Conservation (phyloP, 2,329 filamentous ascomycete species). For the Fusarium foetens region DNA sequence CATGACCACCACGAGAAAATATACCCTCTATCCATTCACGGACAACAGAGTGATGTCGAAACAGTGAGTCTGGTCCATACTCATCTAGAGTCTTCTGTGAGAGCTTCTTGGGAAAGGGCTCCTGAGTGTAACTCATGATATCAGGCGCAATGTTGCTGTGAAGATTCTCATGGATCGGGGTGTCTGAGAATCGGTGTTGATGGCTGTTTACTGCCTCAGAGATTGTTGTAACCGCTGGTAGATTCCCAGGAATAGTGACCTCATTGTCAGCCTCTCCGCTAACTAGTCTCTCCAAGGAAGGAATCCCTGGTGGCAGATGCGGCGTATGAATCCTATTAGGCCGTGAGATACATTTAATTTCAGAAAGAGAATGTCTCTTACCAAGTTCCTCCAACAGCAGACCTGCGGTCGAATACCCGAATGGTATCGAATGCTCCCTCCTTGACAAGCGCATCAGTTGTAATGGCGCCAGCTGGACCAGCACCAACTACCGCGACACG, state of each 20-base stretch:
- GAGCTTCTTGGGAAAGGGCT: constrained; percentile 9
- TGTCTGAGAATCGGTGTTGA: constrained; percentile 34
- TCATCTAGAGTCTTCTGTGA: constrained; percentile 10
- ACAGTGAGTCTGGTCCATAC: constrained; percentile 1
- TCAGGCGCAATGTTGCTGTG: constrained; percentile 26
- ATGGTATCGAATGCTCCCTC: constrained; percentile 25
- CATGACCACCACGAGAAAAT: constrained; percentile 1
- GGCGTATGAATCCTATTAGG: constrained; percentile 11
- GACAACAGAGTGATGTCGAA: constrained; percentile 18
- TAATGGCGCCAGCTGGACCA: constrained; percentile 30
- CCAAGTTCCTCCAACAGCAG: constrained; percentile 22
- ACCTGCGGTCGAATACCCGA: constrained; percentile 25
- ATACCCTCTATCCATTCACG: constrained; percentile 27
- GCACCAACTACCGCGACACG: constrained; percentile 27
- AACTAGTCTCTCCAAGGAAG: constrained; percentile 8
- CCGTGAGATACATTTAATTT: background rate
- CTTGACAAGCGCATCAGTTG: constrained; percentile 29
- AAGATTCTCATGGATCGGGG: constrained; percentile 8
- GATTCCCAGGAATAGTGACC: constrained; percentile 17
- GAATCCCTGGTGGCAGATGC: constrained; percentile 12
- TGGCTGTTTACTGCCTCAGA: constrained; percentile 31
- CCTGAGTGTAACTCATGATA: constrained; percentile 26
- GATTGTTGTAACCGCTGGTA: constrained; percentile 31
- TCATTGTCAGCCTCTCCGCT: constrained; percentile 19
- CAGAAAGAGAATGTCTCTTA: background rate